phyloP scores from a whole-genome alignment of 768 basidiomycete species.

The Exidia glandulosa region DNA sequence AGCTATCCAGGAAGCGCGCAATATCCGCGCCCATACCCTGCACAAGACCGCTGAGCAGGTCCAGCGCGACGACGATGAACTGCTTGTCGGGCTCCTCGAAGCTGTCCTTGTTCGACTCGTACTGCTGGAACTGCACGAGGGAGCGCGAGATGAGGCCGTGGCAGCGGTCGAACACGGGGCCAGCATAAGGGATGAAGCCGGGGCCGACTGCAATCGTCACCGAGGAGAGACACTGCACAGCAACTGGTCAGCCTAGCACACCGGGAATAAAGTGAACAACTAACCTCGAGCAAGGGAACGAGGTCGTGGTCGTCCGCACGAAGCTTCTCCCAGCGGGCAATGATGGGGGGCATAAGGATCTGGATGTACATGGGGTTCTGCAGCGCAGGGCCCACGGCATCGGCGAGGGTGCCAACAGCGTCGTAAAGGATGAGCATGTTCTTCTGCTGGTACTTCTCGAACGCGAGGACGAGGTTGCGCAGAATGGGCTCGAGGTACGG shows the following conservation, averaged over 20 bases:
- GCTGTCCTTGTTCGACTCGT: slow-evolving; percentile 70
- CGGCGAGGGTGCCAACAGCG: slow-evolving; percentile 93
- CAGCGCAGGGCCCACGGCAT: slow-evolving; percentile 84
- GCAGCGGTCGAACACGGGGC: slow-evolving; percentile 88
- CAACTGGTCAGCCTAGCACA: no score
- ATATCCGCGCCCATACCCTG: slow-evolving; percentile 82
- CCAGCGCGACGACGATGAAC: slow-evolving; percentile 96
- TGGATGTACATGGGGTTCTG: slow-evolving; percentile 82
- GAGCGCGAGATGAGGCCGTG: slow-evolving; percentile 72
- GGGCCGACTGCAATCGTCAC: slow-evolving; percentile 93
- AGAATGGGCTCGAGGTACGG: slow-evolving; percentile 94
- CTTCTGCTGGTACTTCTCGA: slow-evolving; percentile 98
- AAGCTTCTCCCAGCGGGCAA: slow-evolving; percentile 80
- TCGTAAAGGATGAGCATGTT: slow-evolving; percentile 98
- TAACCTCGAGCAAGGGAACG: slow-evolving; percentile 91
- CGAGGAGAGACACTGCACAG: slow-evolving; percentile 96
- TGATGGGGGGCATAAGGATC: slow-evolving; percentile 92
- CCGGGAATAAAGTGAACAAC: no score
- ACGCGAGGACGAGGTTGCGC: slow-evolving; percentile 89
- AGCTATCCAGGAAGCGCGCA: slow-evolving; percentile 55
- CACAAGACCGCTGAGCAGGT: slow-evolving; percentile 88
- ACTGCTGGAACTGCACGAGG: slow-evolving; percentile 77
- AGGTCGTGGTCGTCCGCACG: slow-evolving; percentile 87
- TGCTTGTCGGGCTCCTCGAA: slow-evolving; percentile 93
- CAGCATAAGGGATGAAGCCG: slow-evolving; percentile 80